Conservation (phyloP, 139 green algal genomes). For the Micractinium conductrix region DNA sequence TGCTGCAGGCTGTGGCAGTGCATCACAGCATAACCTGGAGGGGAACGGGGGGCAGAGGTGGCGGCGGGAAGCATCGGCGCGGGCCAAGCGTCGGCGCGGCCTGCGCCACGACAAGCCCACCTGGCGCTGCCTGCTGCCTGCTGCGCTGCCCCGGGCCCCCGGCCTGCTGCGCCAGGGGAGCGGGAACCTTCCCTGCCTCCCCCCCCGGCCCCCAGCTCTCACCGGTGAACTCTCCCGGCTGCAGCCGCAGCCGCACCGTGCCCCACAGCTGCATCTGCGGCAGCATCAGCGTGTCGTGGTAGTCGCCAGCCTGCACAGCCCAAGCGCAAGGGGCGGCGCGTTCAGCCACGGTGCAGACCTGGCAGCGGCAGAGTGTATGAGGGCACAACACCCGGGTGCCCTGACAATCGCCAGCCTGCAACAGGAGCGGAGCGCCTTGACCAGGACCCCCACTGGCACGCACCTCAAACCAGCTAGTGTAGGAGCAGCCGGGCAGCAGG, state of each 20-base stretch:
- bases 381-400: too few relatives aligned
- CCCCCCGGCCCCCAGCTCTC: too few relatives aligned
- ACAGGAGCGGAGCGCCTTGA: too few relatives aligned
- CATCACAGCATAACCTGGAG: too few relatives aligned
- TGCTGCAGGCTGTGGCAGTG: neutral
- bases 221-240: neutral
- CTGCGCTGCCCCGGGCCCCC: too few relatives aligned
- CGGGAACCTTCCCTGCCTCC: neutral
- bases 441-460: neutral
- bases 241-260: neutral
- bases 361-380: neutral
- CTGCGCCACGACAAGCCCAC: neutral
- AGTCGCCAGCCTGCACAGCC: neutral
- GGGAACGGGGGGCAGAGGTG: neutral
- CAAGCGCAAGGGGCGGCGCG: neutral
- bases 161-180: too few relatives aligned
- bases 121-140: too few relatives aligned
- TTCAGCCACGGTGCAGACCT: too few relatives aligned
- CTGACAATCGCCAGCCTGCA: too few relatives aligned
- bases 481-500: neutral
- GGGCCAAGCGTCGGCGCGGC: too few relatives aligned
- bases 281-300: constrained; percentile 2
- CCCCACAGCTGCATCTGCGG: neutral
- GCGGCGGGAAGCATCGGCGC: neutral
- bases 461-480: constrained; percentile 3